Base-by-base conservation (phyloP, 371 early-diverging fungal species). In the Syncephalis plumigaleata region DNA sequence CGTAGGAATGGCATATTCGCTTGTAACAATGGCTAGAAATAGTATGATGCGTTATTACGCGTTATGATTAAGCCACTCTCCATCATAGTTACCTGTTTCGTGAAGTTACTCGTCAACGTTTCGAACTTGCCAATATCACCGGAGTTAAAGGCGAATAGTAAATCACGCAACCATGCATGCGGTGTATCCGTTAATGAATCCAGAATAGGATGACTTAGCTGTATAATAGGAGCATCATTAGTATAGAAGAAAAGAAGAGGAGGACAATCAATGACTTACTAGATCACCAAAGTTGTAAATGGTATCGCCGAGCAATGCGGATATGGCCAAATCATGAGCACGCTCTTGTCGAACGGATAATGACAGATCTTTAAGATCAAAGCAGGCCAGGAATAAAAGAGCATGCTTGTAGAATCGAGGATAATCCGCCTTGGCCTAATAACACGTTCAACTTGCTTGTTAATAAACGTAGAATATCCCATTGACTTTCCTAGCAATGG, bases 281-380 rank as follows among this genome's bases (percentile, higher is more conserved):
- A 98, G 64, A 63, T 95, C 93, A 48, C 98, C 96, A 82, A 98
- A 98, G 70, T 96, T 96, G 68, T 95, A 98, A 37, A 98, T 83
- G 37, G 77, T 86, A 43, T 93, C 93, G 23, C 93, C 91, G 17
- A 98, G 64, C 38, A 98, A 60, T 1, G 96, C 98, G 9, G 91
- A 77, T 20, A 96, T 62, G 0, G 89, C 68, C 59, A 98, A 69
- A 47, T 96, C 94, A 49, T 85, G 79, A 9, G 96, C 96, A 42
- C 95, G 75, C 57, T 82, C 81, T 11, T 66, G 66, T 53, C 79
- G 79, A 56, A 95, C 96, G 15, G 62, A 64, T 0, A 37, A 23
- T 3, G 75, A 63, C 49, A 98, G 57, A 22, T 89, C 88, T 42
- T 84, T 77, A 27, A 92, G 50, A 39, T 81, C 71, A 16, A 95